Evolutionary conservation across 805 yeast genomes (phyloP).

Genomic region (Pichia deserticola): DNA sequence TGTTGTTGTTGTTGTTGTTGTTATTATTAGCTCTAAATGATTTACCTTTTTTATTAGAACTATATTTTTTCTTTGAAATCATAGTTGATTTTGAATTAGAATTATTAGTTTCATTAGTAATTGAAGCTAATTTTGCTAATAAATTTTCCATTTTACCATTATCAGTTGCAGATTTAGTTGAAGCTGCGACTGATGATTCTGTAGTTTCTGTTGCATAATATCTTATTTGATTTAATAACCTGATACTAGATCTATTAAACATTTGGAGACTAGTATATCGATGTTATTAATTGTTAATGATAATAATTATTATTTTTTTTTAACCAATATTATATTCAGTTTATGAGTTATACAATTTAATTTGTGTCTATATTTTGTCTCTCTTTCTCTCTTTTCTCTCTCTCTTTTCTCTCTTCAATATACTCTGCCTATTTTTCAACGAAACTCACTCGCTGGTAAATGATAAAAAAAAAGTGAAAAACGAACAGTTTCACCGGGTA

Average conservation of each 20-base stretch:
- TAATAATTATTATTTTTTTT: too few species aligned
- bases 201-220: not conserved
- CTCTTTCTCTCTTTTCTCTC: too few species aligned
- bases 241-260: not conserved
- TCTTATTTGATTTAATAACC: not conserved
- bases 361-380: too few species aligned
- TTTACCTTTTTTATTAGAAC: not conserved
- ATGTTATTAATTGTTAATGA: too few species aligned
- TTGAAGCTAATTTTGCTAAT: constrained; percentile 2
- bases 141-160: constrained; percentile 1
- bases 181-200: not conserved
- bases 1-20: not conserved
- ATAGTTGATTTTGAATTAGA: not conserved
- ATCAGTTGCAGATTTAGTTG: not conserved
- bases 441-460: too few species aligned
- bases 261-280: not conserved
- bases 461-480: too few species aligned
- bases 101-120: not conserved
- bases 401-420: too few species aligned
- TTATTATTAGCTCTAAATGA: too few species aligned
- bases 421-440: too few species aligned
- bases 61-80: not conserved
- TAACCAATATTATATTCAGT: too few species aligned
- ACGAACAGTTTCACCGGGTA: too few species aligned
- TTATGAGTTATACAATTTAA: too few species aligned